Base-by-base conservation (phyloP, 2,329 filamentous ascomycete species). In the Teratosphaeria nubilosa region DNA sequence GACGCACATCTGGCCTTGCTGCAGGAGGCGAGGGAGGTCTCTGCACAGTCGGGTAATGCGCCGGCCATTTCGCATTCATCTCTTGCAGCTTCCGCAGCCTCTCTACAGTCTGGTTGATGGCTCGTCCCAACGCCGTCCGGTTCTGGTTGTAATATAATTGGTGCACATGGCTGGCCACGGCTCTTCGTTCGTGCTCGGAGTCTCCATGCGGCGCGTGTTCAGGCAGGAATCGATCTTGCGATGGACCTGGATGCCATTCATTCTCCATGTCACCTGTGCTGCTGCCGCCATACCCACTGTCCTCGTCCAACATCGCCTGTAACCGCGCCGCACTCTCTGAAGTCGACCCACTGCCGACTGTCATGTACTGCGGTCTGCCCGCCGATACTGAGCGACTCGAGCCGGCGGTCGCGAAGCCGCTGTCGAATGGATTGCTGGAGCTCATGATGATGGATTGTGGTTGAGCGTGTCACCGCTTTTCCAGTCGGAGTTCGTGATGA, bases 111-210 rank as follows among this genome's bases (percentile, higher is more conserved):
- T 86, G 84, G 68, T 86, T 88, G 70, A 99, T 96, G 14, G 91
- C 88, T 60, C 91, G 87, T 51, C 85, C 90, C n/a, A 99, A 83
- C 32, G 88, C 85, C 5, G 86, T 88, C 59, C 91, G 86, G 72
- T 97, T 96, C 68, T 90, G 85, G 73, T 97, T 97, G 76, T 96
- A 96, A 80, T 89, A 90, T 64, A 97, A 82, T 76, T 97, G 94
- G 69, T 95, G 87, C 54, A 96, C 85, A 73, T 95, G 90, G 69
- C 87, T 88, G 41, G 90, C 86, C 64, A 92, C 84, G 51, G 82
- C 77, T 64, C 83, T 82, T 67, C 82, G 82, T 69, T 90, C 86
- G 63, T 84, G 77, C 55, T 88, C 85, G 69, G 77, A 73, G 54
- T 79, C 75, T 65, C 79, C 80, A 30, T 78, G 74, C 54, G 81